Base-by-base conservation (phyloP, 495 filamentous ascomycete genomes). In the Talaromyces borbonicus region DNA sequence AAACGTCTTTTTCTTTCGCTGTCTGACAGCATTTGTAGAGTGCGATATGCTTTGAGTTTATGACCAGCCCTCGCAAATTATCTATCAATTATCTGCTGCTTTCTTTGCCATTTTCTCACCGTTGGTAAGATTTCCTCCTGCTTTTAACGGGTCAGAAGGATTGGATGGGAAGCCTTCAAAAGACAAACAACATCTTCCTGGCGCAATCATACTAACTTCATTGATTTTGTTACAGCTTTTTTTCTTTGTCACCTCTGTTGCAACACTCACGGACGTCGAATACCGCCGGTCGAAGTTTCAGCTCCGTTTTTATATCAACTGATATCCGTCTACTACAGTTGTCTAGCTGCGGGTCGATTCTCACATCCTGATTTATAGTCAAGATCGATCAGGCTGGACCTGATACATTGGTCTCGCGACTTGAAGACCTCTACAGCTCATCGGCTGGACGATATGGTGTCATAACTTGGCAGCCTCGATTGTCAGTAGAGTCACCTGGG, bases 201-300 rank as follows among this genome's bases (percentile, higher is more conserved):
- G n/a, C 15, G 23, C 38, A 41, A 6, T 8, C 7, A 6, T 26
- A 26, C 38, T 41, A 41, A 41, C 12, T 41, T n/a, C 19, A 26
- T 41, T 1, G 2, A 41, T 26, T 41, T 7, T 41, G 14, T 41
- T 41, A 41, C 38, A 41, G 38, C 26, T 41, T 41, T 18, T 16
- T 26, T 12, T 41, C 11, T 3, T 22, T 8, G 12, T 26, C 18
- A 16, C 14, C n/a, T 15, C 14, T 12, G 6, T 26, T 18, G 8
- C 23, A 15, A 11, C 26, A 18, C 23, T 41, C 15, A 41, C 38
- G 38, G 38, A 41, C 5, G 22, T 41, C 38, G 38, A 38, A 26
- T 41, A 41, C 9, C 38, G 38, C 38, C 26, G 38, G 38, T 41
- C 38, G 38, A 24, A n/a, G 20, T 41, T 41, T 41, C 22, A 14